Evolutionary conservation across 176 grass and related monocot genomes (phyloP).

Genomic region (Juncus inflexus): DNA sequence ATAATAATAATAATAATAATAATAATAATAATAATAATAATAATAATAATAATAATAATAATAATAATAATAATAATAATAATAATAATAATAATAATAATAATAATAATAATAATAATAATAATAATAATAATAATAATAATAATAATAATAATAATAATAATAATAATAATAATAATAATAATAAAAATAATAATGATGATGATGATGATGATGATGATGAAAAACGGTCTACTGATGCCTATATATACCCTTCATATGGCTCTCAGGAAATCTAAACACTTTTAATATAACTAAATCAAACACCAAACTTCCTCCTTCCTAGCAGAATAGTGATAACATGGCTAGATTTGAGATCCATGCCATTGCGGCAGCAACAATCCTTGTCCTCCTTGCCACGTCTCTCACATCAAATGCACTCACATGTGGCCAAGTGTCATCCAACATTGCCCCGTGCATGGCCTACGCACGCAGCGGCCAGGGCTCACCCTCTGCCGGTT

Average conservation of each 20-base stretch:
- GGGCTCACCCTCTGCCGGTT: not conserved
- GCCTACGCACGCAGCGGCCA: not conserved
- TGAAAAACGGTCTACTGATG: too few species aligned
- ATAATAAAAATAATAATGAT: too few species aligned
- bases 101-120: too few species aligned
- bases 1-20: too few species aligned
- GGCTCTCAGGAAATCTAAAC: not conserved
- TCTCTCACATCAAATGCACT: not conserved
- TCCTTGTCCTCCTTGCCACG: not conserved
- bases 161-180: too few species aligned
- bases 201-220: too few species aligned
- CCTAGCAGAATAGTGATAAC: not conserved
- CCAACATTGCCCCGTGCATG: not conserved
- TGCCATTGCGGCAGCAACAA: not conserved
- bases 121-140: too few species aligned
- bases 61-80: too few species aligned
- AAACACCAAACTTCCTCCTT: not conserved
- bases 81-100: too few species aligned
- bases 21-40: too few species aligned
- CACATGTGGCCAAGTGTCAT: not conserved
- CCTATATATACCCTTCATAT: slow-evolving; percentile 16
- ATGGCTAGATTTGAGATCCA: not conserved
- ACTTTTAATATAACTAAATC: not conserved
- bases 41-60: too few species aligned
- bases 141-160: too few species aligned